These are phyloP conservation scores for Penicillium sp. DNA, from an alignment of 2,329 filamentous ascomycete species.

Conservation along the genomic window DNA sequence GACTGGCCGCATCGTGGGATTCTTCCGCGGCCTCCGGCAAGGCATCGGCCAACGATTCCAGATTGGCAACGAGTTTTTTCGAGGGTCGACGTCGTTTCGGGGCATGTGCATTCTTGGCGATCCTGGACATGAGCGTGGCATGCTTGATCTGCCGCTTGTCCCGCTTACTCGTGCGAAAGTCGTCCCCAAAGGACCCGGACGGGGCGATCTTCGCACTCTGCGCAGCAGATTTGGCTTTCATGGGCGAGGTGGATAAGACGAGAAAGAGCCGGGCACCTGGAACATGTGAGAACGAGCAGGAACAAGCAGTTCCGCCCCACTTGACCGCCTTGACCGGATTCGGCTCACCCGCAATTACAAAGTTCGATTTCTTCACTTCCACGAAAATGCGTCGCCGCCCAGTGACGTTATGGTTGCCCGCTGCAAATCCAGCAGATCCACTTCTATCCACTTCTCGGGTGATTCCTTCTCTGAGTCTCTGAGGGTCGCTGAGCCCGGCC, in stretches of 20 bases:
- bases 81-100: slow-evolving; percentile 62
- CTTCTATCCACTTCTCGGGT: slow-evolving; percentile 16
- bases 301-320: slow-evolving; percentile 12
- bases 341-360: slow-evolving; percentile 7
- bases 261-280: slow-evolving; percentile 11
- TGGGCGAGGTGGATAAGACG: slow-evolving; percentile 2
- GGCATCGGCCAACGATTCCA: slow-evolving; percentile 72
- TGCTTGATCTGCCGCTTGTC: slow-evolving; percentile 81
- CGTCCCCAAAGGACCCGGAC: slow-evolving; percentile 25
- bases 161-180: slow-evolving; percentile 67
- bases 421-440: slow-evolving; percentile 9
- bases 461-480: too few relatives aligned
- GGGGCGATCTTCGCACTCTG: slow-evolving; percentile 5
- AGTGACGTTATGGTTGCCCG: slow-evolving; percentile 18
- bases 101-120: slow-evolving; percentile 56
- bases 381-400: slow-evolving; percentile 11
- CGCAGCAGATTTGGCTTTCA: slow-evolving; percentile 9
- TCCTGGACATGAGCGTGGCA: slow-evolving; percentile 69
- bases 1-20: slow-evolving; percentile 42
- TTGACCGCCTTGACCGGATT: slow-evolving; percentile 16
- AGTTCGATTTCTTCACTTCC: background rate
- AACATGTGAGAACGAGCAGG: slow-evolving; percentile 12
- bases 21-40: slow-evolving; percentile 58
- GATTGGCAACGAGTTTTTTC: slow-evolving; percentile 71
- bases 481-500: background rate